Conservation (phyloP, 73 alveolate species). For the Paramecium sexaurelia region DNA sequence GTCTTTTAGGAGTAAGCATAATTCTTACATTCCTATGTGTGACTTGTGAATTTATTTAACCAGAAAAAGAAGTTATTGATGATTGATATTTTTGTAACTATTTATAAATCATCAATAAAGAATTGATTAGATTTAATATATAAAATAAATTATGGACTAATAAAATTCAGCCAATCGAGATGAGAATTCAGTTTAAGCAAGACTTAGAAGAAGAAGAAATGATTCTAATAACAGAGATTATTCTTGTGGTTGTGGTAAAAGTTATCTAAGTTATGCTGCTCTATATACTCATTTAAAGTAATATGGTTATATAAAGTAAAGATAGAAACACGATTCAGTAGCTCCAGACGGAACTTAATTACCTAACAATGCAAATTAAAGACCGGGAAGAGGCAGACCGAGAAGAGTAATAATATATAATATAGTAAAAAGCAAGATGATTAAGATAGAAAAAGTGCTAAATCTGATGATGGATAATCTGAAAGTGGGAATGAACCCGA, state of each 20-base stretch:
- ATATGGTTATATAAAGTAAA: not conserved
- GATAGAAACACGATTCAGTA: slow-evolving; percentile 57
- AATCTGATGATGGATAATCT: slow-evolving; percentile 62
- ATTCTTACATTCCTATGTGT: not conserved
- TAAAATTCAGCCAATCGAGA: slow-evolving; percentile 24
- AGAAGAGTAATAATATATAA: not conserved
- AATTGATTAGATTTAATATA: not conserved
- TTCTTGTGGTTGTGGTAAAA: slow-evolving; percentile 97
- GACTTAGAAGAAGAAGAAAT: slow-evolving; percentile 69
- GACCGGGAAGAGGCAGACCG: slow-evolving; percentile 69
- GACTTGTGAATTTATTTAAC: not conserved
- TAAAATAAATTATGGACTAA: slow-evolving; percentile 24
- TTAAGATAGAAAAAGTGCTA: not conserved
- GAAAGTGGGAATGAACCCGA: slow-evolving; percentile 50
- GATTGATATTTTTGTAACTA: not conserved
- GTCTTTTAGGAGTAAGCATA: not conserved
- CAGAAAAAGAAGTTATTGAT: not conserved
- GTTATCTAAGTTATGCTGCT: slow-evolving; percentile 95
- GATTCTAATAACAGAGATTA: slow-evolving; percentile 92
- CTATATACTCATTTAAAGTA: slow-evolving; percentile 95
- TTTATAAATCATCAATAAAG: not conserved
- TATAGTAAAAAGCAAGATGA: slow-evolving; percentile 23
- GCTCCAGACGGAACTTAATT: slow-evolving; percentile 63
- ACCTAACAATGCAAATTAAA: slow-evolving; percentile 38
- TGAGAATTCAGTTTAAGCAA: not conserved